Percentiles rank a stretch among this genome's conserved stretches.
phyloP scores from a whole-genome alignment of 176 grass and related monocot species.

The Pharus latifolius region DNA sequence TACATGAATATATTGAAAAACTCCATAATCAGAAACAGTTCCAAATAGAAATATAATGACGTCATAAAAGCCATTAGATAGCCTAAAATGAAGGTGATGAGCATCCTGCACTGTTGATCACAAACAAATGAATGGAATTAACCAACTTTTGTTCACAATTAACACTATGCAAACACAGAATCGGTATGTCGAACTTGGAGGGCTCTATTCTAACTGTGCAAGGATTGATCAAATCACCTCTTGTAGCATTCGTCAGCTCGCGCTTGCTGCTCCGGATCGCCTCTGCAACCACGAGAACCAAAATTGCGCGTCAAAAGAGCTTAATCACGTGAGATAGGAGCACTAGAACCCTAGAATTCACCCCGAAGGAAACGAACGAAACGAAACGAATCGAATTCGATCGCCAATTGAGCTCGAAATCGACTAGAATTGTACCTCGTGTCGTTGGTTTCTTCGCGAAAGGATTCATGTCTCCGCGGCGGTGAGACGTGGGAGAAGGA shows the following conservation, averaged over 20 bases:
- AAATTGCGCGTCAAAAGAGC: conserved; percentile 6
- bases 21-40: too few species aligned
- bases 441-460: conserved; percentile 82
- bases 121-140: too few species aligned
- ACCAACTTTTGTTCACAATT: too few species aligned
- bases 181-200: too few species aligned
- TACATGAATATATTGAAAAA: too few species aligned
- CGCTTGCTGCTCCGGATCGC: conserved; percentile 80
- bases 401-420: background rate
- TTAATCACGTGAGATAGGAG: background rate
- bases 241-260: conserved; percentile 68
- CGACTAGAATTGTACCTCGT: conserved; percentile 31
- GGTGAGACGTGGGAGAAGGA: background rate
- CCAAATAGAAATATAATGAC: too few species aligned
- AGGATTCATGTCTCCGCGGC: conserved; percentile 38
- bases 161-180: too few species aligned
- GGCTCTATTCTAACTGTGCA: background rate
- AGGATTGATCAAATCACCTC: conserved; percentile 38
- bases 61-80: too few species aligned
- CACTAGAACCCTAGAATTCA: background rate
- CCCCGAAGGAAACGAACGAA: background rate
- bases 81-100: too few species aligned
- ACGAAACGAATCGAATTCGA: too few species aligned
- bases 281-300: conserved; percentile 47
- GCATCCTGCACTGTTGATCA: too few species aligned